A percentile compares a stretch with the other conserved stretches of the same genome.
Conservation (phyloP, 2,329 filamentous ascomycete species). For the Elsinoe fawcettii region DNA sequence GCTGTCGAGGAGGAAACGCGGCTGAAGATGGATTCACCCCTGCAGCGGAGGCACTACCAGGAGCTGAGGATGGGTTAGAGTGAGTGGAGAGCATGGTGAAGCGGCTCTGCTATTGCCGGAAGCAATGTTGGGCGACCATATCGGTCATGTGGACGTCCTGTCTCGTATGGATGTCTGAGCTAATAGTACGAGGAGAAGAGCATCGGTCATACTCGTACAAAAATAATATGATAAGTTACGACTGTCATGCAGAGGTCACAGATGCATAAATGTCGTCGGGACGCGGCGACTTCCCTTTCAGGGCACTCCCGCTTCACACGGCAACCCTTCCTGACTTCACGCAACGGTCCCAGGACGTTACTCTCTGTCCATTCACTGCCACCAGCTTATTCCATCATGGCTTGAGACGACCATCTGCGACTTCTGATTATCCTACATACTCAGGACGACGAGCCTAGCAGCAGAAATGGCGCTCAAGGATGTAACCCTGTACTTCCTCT, state of each 20-base stretch:
- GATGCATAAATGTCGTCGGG: neutral
- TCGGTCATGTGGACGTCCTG: neutral
- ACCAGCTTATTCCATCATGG: neutral
- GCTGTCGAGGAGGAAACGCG: slow-evolving; percentile 30
- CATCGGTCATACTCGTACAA: no score
- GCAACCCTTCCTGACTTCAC: neutral
- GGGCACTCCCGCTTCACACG: neutral
- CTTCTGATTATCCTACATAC: neutral
- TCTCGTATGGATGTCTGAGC: neutral
- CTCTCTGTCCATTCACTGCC: neutral
- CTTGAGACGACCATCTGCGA: neutral
- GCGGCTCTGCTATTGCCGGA: neutral
- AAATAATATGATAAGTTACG: no score
- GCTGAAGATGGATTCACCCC: slow-evolving; percentile 14
- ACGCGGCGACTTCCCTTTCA: neutral
- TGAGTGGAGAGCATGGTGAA: slow-evolving; percentile 4
- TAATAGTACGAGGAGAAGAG: no score
- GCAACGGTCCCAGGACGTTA: neutral
- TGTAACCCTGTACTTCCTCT: slow-evolving; percentile 68
- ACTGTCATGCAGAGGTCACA: no score
- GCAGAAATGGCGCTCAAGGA: slow-evolving; percentile 29
- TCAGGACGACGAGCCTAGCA: no score
- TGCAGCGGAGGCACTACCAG: slow-evolving; percentile 14
- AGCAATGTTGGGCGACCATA: neutral
- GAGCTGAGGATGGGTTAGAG: slow-evolving; percentile 16